Evolutionary conservation across 2,329 filamentous ascomycete genomes (phyloP).

Genomic region (Pseudocercospora musae): DNA sequence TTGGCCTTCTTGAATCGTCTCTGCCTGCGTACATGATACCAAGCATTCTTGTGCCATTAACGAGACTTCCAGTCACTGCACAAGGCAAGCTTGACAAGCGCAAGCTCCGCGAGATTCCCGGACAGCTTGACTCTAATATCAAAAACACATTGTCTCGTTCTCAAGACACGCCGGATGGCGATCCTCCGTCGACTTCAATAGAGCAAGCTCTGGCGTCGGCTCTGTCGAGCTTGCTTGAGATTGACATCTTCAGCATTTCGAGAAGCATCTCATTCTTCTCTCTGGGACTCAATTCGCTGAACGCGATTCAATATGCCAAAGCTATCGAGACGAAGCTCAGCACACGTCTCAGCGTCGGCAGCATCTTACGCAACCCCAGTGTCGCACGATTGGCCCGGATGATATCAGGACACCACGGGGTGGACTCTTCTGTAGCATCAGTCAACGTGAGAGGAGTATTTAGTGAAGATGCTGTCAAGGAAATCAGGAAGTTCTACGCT

Average conservation of each 20-base stretch:
- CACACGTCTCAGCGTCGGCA: conserved; percentile 60
- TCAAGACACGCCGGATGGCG: conserved; percentile 33
- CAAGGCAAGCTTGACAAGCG: conserved; percentile 71
- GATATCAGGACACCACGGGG: neutral
- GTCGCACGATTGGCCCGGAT: conserved; percentile 54
- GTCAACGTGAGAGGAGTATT: conserved; percentile 2
- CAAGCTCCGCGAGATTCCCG: conserved; percentile 51
- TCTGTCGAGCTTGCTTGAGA: conserved; percentile 51
- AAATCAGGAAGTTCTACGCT: conserved; percentile 8
- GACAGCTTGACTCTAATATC: conserved; percentile 43
- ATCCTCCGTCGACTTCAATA: conserved; percentile 48
- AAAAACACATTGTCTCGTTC: conserved; percentile 43
- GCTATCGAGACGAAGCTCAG: conserved; percentile 51
- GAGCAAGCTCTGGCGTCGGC: conserved; percentile 57
- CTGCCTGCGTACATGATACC: conserved; percentile 80
- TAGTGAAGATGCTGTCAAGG: conserved; percentile 7
- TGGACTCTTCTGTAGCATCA: neutral
- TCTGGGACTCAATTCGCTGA: conserved; percentile 65
- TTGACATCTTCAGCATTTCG: conserved; percentile 49
- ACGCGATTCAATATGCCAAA: conserved; percentile 68
- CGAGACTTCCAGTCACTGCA: conserved; percentile 64
- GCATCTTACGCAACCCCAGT: conserved; percentile 64
- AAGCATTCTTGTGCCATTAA: conserved; percentile 67
- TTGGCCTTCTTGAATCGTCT: conserved; percentile 51
- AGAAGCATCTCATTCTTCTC: conserved; percentile 70